Conservation (phyloP, 306 rosid species). For the Amphicarpaea edgeworthii region DNA sequence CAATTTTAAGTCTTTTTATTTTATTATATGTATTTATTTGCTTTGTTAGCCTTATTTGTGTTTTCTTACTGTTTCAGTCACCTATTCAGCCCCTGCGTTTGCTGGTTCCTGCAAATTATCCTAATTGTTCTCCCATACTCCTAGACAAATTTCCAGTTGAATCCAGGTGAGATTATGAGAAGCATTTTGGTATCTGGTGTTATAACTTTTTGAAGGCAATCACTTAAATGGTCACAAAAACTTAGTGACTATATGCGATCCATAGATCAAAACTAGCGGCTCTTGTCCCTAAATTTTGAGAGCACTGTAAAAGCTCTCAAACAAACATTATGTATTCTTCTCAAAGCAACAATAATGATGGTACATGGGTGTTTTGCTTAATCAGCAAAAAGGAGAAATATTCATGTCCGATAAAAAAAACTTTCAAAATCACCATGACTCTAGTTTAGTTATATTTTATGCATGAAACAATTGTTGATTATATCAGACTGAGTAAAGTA, state of each 20-base stretch:
- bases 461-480: conserved; percentile 4
- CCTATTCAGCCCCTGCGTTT: conserved; percentile 89
- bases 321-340: background rate
- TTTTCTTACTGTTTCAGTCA: conserved; percentile 68
- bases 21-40: background rate
- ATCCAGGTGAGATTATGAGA: conserved; percentile 65
- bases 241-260: background rate
- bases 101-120: conserved; percentile 91
- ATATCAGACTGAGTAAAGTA: background rate
- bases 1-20: background rate
- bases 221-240: background rate
- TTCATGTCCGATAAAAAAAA: conserved; percentile 1
- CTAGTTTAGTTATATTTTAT: background rate
- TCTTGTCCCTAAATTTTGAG: background rate
- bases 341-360: background rate
- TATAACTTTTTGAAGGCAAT: background rate
- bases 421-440: background rate
- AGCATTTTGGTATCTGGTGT: conserved; percentile 38
- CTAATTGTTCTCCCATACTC: conserved; percentile 82
- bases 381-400: conserved; percentile 3
- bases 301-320: background rate
- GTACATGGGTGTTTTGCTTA: background rate
- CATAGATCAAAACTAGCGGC: no score
- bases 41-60: conserved; percentile 35
- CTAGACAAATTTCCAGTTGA: conserved; percentile 87